These are phyloP conservation scores for Groenewaldozyma tartarivorans DNA, from an alignment of 805 yeast species.

Conservation along the genomic window DNA sequence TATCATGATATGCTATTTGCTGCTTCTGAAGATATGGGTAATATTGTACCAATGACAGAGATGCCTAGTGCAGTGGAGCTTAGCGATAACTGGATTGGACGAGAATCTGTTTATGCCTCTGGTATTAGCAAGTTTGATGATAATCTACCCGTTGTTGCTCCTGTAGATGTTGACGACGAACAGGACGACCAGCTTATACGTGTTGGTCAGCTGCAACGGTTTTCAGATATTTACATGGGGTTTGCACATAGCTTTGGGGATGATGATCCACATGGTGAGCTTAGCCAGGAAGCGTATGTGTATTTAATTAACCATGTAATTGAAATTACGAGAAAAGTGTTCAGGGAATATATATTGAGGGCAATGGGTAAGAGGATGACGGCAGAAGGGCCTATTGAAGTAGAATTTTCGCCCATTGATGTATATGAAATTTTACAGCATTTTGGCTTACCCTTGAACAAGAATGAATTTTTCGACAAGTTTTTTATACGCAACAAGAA, in stretches of 20 bases:
- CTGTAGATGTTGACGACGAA: neutral
- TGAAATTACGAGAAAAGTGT: neutral
- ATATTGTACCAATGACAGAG: conserved; percentile 10
- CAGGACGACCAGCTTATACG: neutral
- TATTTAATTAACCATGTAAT: too few species aligned
- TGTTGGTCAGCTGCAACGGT: neutral
- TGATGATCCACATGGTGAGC: too few species aligned
- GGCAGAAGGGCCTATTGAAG: neutral
- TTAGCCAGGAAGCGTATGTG: too few species aligned
- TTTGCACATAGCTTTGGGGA: too few species aligned
- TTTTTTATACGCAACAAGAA: neutral
- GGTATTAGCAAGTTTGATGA: conserved; percentile 1
- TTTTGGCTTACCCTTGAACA: neutral
- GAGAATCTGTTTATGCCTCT: conserved; percentile 13
- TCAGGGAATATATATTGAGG: neutral
- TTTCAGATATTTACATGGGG: neutral
- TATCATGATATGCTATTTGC: conserved; percentile 16
- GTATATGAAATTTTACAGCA: too few species aligned
- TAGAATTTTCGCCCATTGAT: too few species aligned
- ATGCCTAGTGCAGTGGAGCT: conserved; percentile 20
- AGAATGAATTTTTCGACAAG: neutral
- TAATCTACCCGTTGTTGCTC: neutral
- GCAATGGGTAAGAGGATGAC: neutral
- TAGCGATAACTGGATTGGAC: conserved; percentile 16
- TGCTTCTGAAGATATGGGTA: neutral